Conservation (phyloP, 345 rosid genomes). For the Corymbia maculata region DNA sequence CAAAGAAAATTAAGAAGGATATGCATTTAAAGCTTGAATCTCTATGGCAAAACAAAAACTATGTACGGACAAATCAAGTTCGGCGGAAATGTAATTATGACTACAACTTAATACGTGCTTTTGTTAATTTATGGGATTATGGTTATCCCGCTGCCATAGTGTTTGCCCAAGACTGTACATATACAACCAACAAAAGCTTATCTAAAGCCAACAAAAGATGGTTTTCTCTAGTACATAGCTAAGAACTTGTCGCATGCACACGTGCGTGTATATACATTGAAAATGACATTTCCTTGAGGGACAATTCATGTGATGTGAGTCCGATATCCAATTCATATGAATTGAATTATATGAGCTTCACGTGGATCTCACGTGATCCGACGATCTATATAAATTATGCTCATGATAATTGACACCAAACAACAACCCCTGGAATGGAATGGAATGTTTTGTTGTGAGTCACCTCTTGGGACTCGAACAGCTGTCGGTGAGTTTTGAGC, state of each 20-base stretch:
- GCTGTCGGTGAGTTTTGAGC: constrained; percentile 59
- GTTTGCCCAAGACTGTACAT: background rate
- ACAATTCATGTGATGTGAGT: background rate
- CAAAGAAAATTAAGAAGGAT: background rate
- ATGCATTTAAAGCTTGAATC: background rate
- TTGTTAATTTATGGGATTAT: background rate
- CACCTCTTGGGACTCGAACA: constrained; percentile 54
- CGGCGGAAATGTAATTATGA: background rate
- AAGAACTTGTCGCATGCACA: background rate
- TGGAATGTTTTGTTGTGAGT: background rate
- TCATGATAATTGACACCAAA: background rate
- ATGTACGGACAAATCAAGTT: background rate
- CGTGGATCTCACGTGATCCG: background rate
- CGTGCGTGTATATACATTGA: too few relatives aligned
- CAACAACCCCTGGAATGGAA: background rate
- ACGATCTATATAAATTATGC: background rate
- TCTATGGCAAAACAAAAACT: background rate
- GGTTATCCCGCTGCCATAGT: background rate
- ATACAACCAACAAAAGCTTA: background rate
- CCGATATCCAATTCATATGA: fast-evolving
- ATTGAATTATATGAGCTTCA: background rate
- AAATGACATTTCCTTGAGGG: background rate
- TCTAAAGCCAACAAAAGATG: background rate
- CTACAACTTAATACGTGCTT: background rate
- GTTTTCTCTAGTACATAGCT: background rate